Evolutionary conservation across 805 yeast genomes (phyloP), one percentile per base, ranked within the genome.

Genomic region (Priceomyces medius): DNA sequence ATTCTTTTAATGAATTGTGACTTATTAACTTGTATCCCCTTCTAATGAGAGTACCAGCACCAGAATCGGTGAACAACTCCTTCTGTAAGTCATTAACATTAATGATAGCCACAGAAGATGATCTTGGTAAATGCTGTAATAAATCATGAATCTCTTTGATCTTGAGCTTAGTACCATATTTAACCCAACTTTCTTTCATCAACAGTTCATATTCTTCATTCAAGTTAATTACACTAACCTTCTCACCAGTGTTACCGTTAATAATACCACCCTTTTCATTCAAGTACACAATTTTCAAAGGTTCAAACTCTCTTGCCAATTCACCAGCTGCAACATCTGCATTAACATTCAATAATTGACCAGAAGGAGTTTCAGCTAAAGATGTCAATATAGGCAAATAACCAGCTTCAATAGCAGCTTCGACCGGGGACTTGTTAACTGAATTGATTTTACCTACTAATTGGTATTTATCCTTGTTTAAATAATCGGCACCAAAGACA

Each of bases 271-370:
- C 99, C 68, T 93, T 93, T 66, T 93, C 99, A 66, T 89, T 90
- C 64, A 93, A 73, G 63, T 91, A 93, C 32, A 93, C 99, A 49
- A 93, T 91, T 68, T 93, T 93, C 58, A 93, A 79, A 6, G 99
- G 99, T 68, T 93, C 97, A 54, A 93, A 87, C 39, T 88, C 96
- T 59, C 97, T 79, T 18, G 99, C 97, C 51, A 93, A 76, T 67
- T 93, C 98, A 55, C 97, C 95, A 35, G 99, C 99, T 32, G 98
- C 99, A 39, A 93, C 97, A 61, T 93, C 99, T 6, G 99, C 99
- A 61, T 93, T 93, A 46, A 93, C 98, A 56, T 93, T 93, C 62
- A 93, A 76, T 63, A 93, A 85, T 72, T 93, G 99, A 24, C 99
- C 99, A 2, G 93, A 87, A 13, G 93, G 79, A 14, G 98, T 93